These are phyloP conservation scores for Ophiostoma perfectum DNA, from an alignment of 2,329 filamentous ascomycete species.

Conservation along the genomic window DNA sequence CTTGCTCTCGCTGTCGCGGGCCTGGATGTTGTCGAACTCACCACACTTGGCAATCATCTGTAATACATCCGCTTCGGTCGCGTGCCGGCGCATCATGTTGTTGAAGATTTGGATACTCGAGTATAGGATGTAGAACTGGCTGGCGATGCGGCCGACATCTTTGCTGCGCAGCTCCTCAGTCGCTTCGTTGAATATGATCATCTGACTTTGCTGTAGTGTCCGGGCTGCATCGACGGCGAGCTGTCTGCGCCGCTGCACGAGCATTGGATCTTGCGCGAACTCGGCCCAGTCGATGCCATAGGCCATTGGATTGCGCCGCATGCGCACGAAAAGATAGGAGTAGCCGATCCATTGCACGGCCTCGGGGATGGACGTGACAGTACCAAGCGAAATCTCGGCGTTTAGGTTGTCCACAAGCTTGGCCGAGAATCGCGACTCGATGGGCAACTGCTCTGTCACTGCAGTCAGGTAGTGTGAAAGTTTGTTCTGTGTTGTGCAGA, in stretches of 20 bases:
- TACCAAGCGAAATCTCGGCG: constrained; percentile 87
- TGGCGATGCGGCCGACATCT: constrained; percentile 92
- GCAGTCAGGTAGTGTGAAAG: constrained; percentile 85
- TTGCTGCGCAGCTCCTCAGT: constrained; percentile 92
- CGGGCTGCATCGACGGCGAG: constrained; percentile 83
- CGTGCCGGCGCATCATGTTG: constrained; percentile 78
- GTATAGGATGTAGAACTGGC: constrained; percentile 93
- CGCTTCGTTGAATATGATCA: constrained; percentile 96
- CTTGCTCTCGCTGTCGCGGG: constrained; percentile 80
- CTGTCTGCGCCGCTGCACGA: constrained; percentile 79
- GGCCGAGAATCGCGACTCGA: constrained; percentile 91
- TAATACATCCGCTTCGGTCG: constrained; percentile 85
- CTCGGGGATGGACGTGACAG: constrained; percentile 88
- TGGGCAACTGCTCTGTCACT: constrained; percentile 92
- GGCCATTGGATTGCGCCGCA: constrained; percentile 83
- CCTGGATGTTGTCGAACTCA: constrained; percentile 96
- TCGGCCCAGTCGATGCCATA: constrained; percentile 97
- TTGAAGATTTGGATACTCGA: constrained; percentile 96
- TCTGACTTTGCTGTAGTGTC: constrained; percentile 85
- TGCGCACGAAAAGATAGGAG: constrained; percentile 93
- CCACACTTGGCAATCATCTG: constrained; percentile 97
- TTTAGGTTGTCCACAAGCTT: constrained; percentile 96
- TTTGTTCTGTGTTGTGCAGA: constrained; percentile 93
- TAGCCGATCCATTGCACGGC: constrained; percentile 97
- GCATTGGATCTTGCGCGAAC: constrained; percentile 76